Evolutionary conservation across 1,139 yeast genomes (phyloP).

Genomic region (Petasospora fabianii): DNA sequence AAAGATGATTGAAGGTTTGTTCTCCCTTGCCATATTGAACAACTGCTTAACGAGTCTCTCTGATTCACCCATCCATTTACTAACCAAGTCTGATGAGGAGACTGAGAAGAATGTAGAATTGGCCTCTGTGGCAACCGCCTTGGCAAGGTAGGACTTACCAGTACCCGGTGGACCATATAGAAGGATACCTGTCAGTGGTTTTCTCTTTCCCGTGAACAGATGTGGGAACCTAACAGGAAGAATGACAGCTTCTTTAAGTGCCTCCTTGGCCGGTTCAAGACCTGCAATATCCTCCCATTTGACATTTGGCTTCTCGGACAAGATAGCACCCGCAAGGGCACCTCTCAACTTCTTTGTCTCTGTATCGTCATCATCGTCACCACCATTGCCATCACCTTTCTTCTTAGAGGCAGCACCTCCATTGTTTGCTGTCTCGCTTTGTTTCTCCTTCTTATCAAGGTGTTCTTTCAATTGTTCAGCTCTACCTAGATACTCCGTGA

Average conservation of each 20-base stretch:
- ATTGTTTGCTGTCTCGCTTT: constrained; percentile 45
- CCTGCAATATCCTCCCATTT: constrained; percentile 97
- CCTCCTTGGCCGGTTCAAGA: constrained; percentile 90
- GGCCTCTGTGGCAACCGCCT: constrained; percentile 98
- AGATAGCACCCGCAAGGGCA: constrained; percentile 88
- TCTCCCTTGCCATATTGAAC: constrained; percentile 94
- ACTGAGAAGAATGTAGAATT: constrained; percentile 95
- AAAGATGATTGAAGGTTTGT: constrained; percentile 90
- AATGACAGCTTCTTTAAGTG: constrained; percentile 95
- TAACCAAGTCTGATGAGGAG: constrained; percentile 88
- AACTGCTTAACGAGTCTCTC: constrained; percentile 93
- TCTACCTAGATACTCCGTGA: constrained; percentile 85
- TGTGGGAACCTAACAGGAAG: constrained; percentile 94
- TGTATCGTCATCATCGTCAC: constrained; percentile 67
- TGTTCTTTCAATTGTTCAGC: constrained; percentile 95
- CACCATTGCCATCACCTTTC: constrained; percentile 33
- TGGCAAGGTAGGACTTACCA: constrained; percentile 94
- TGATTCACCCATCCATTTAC: constrained; percentile 99
- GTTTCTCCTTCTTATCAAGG: constrained; percentile 56
- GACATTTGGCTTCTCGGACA: constrained; percentile 90
- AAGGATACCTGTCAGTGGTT: constrained; percentile 88
- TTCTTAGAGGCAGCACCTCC: constrained; percentile 37
- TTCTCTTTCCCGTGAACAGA: constrained; percentile 87
- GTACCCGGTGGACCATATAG: constrained; percentile 99
- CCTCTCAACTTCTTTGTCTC: constrained; percentile 87